Conservation (phyloP, 805 yeast species). For the Metschnikowia anglica region DNA sequence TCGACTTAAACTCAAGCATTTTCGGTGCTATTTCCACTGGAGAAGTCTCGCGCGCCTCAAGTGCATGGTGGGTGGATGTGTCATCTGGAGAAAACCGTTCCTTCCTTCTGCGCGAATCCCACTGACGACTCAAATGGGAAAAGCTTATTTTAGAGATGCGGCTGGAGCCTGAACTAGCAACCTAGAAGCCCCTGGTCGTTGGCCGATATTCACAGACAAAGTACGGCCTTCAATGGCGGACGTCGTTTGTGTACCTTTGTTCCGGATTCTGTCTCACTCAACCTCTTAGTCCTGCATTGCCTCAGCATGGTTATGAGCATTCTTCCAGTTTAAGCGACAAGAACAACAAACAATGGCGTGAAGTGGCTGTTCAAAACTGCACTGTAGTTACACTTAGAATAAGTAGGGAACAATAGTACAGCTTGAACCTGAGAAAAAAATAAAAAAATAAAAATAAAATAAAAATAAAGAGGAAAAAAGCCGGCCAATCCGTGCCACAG, state of each 20-base stretch:
- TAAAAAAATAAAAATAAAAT: background rate
- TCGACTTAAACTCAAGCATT: too few species aligned
- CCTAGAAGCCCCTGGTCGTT: background rate
- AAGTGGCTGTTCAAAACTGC: constrained; percentile 7
- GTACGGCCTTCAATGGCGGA: background rate
- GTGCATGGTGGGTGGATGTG: too few species aligned
- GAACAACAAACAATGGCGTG: constrained; percentile 10
- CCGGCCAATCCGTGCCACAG: constrained; percentile 1
- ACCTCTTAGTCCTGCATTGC: constrained; percentile 2
- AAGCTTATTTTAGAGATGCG: background rate
- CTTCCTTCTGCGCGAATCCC: too few species aligned
- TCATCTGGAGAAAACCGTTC: too few species aligned
- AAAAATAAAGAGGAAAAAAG: background rate
- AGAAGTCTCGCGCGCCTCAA: too few species aligned
- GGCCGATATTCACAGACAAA: background rate
- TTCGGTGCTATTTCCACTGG: too few species aligned
- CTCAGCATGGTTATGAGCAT: constrained; percentile 1
- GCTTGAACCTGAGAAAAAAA: background rate
- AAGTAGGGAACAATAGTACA: constrained; percentile 1
- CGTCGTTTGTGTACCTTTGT: constrained; percentile 13
- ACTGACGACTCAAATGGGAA: too few species aligned
- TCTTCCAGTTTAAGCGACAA: constrained; percentile 7
- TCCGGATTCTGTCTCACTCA: constrained; percentile 9
- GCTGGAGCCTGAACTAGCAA: background rate
- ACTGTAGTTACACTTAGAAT: constrained; percentile 3